Percentiles rank a stretch among this genome's conserved stretches.
Conservation (phyloP, 352 stramenopile genomes). For the Globisporangium perplexum region DNA sequence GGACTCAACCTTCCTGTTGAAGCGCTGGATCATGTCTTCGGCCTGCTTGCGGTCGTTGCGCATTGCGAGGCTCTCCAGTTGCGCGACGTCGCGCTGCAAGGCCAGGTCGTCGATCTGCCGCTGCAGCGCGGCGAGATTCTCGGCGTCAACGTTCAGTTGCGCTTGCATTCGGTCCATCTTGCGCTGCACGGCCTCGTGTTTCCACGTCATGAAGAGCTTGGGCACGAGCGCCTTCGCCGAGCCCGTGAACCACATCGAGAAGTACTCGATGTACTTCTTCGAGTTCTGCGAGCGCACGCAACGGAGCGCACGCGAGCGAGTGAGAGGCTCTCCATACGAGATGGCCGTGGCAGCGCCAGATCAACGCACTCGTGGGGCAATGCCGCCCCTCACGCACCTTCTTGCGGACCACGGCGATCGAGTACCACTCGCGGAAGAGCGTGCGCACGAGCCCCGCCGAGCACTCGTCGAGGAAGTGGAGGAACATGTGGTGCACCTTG, state of each 20-base stretch:
- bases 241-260: conserved; percentile 61
- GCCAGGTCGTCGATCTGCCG: conserved; percentile 50
- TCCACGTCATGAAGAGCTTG: conserved; percentile 54
- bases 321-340: neutral
- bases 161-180: conserved; percentile 29
- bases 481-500: conserved; percentile 50
- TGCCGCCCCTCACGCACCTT: conserved; percentile 28
- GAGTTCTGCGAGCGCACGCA: conserved; percentile 30
- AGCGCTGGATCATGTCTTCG: conserved; percentile 36
- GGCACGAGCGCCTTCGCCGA: conserved; percentile 46
- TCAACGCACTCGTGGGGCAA: too few relatives aligned
- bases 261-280: conserved; percentile 69
- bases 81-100: conserved; percentile 36
- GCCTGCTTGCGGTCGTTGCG: conserved; percentile 56
- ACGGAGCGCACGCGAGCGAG: neutral
- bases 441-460: conserved; percentile 36
- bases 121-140: conserved; percentile 30
- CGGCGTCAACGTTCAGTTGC: conserved; percentile 28
- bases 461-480: conserved; percentile 43
- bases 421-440: conserved; percentile 69
- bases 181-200: conserved; percentile 21
- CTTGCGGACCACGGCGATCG: conserved; percentile 46
- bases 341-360: neutral
- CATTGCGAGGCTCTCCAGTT: conserved; percentile 46
- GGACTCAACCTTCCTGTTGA: conserved; percentile 57